A percentile compares a stretch with the other conserved stretches of the same genome.
Conservation (phyloP, 1,139 yeast genomes). For the Zygosaccharomyces sapae region DNA sequence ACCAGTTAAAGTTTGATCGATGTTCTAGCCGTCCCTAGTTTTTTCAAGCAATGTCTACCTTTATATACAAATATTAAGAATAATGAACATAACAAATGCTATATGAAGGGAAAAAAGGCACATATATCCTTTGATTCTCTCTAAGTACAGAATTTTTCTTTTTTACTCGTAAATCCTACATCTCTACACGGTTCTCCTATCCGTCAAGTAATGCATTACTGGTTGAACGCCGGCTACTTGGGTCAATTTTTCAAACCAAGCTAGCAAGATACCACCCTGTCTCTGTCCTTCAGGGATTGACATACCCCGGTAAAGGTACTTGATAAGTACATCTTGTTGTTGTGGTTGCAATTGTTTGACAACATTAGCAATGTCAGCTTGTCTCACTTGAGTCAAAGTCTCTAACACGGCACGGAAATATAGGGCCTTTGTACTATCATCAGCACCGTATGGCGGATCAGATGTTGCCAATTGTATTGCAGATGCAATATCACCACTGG, state of each 20-base stretch:
- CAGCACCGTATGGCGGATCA: slow-evolving; percentile 84
- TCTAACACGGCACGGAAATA: slow-evolving; percentile 65
- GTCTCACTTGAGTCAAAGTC: slow-evolving; percentile 67
- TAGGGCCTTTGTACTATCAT: slow-evolving; percentile 38
- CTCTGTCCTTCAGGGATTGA: slow-evolving; percentile 69
- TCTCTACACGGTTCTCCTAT: slow-evolving; percentile 62
- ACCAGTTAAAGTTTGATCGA: not conserved
- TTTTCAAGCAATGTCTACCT: not conserved
- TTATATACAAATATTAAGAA: not conserved
- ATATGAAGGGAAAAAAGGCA: too few species aligned
- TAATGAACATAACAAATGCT: not conserved
- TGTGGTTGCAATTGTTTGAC: slow-evolving; percentile 56
- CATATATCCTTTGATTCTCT: not conserved
- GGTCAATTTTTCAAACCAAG: slow-evolving; percentile 90
- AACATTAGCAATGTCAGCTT: slow-evolving; percentile 61
- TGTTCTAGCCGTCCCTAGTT: not conserved
- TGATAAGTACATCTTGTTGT: slow-evolving; percentile 75
- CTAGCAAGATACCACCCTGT: slow-evolving; percentile 78
- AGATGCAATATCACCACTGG: slow-evolving; percentile 66
- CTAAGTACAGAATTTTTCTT: not conserved
- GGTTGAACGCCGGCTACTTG: slow-evolving; percentile 89
- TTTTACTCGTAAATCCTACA: not conserved
- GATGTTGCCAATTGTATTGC: slow-evolving; percentile 64
- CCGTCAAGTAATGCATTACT: slow-evolving; percentile 78
- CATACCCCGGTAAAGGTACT: slow-evolving; percentile 87